Evolutionary conservation across 495 filamentous ascomycete species (phyloP), one percentile per base, ranked within the genome.

Genomic region (Pseudomonodictys pantanalensis): DNA sequence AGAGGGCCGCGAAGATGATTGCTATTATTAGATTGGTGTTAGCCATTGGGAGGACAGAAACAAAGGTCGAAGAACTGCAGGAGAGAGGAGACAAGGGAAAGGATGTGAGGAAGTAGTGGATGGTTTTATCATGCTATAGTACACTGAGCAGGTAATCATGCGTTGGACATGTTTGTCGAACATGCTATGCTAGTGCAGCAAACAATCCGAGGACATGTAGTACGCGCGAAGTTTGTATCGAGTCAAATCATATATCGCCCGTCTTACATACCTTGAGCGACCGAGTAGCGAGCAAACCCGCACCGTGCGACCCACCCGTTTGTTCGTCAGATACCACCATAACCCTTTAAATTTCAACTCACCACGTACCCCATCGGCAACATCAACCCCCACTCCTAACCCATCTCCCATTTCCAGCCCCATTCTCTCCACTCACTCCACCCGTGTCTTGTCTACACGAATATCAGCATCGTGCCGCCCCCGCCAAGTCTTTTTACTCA

Each of bases 1-100:
- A 58, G 25, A 66, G 9, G 22, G 30, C 58, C 17, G 52, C 46
- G 32, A 52, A 48, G n/a, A 62, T 43, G 6, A 66, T 55, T 2
- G 58, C 58, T 7, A 52, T 43, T 20, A 55, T 49, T 1, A 32
- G 10, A 10, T 52, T 52, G 1, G 44, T 29, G 23, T 50, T 39
- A 35, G 29, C 25, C 56, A 65, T 65, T 41, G 46, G 3, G 2
- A 10, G 17, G 1, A 45, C 17, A 46, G 23, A 24, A 23, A 22
- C 2, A n/a, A n/a, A n/a, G n/a, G n/a, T n/a, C n/a, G n/a, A n/a
- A n/a, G n/a, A n/a, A n/a, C n/a, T n/a, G n/a, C n/a, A n/a, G n/a
- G n/a, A 26, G 8, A 29, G 22, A 39, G 10, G 2, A 30, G 10
- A 30, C 9, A 12, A 28, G 10, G 20, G 35, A 23, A 6, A 9